Base-by-base conservation (phyloP, 2,329 filamentous ascomycete species). In the Niveomyces coronatus region DNA sequence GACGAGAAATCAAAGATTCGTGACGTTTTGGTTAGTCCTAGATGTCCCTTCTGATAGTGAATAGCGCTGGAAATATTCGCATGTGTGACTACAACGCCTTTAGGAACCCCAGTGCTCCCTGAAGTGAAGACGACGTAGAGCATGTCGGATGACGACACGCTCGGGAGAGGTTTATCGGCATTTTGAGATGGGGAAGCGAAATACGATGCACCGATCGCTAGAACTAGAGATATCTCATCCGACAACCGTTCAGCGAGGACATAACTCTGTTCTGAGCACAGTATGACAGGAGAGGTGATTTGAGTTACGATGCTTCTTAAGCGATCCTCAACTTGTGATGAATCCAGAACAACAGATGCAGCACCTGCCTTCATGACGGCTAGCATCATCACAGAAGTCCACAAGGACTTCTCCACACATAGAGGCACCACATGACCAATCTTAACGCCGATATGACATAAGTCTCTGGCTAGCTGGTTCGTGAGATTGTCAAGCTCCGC, bases 51-150 rank as follows among this genome's bases (percentile, higher is more conserved):
- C 9, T 24, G 17, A 8, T 44, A 29, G 51, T 50, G 54, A 9
- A 51, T 51, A 1, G 45, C 39, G 38, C 49, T 49, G 43, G 33
- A 19, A 34, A 37, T 37, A 17, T 32, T 41, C 16, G 24, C 13
- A 18, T 43, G 38, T 11, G 38, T 36, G 15, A 43, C 17, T 13
- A 43, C 19, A 15, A 44, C 38, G 8, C 42, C 66, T 52, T 70
- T 73, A 2, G 69, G 69, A 14, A 53, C 55, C 5, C 69, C 69
- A 0, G 69, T 71, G 17, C 63, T 70, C 11, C 69, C 69, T 5
- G 66, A 70, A 15, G 69, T 73, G 44, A 71, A 72, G 51, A 72
- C 64, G 45, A 68, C 64, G 22, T 51, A 54, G 15, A 44, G 29
- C 31, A 46, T 44, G 27, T 37, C 24, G 33, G 9, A 8, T 9